phyloP scores from a whole-genome alignment of 768 basidiomycete genomes.

The Termitomyces sp. region DNA sequence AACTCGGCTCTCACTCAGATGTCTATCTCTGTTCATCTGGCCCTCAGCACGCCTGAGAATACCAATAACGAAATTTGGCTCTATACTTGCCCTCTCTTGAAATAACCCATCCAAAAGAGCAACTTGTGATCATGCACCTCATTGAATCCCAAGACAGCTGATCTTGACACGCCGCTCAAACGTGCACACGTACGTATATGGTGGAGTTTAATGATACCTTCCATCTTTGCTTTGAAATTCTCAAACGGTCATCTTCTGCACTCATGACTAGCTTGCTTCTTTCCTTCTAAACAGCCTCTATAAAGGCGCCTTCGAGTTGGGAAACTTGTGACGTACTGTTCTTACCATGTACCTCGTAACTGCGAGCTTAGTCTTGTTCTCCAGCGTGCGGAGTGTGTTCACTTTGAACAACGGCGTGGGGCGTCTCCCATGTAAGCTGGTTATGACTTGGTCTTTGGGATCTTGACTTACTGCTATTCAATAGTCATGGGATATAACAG shows the following conservation, averaged over 20 bases:
- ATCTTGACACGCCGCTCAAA: neutral
- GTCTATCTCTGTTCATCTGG: too few relatives aligned
- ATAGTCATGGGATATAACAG: conserved; percentile 66
- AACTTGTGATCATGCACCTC: neutral
- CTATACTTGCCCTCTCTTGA: neutral
- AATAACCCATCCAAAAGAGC: neutral
- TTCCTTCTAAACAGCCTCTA: neutral
- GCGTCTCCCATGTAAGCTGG: conserved; percentile 33
- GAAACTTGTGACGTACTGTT: neutral
- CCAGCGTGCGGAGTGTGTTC: neutral
- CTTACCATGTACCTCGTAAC: neutral
- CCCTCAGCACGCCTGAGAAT: neutral
- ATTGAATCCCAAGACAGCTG: neutral
- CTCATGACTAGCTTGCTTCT: neutral
- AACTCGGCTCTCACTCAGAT: too few relatives aligned
- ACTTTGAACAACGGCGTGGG: conserved; percentile 29
- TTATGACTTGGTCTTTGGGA: neutral
- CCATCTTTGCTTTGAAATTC: neutral
- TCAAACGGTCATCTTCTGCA: neutral
- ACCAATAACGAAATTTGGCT: neutral
- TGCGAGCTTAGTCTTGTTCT: neutral
- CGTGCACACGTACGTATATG: neutral
- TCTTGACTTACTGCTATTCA: neutral
- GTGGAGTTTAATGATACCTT: neutral
- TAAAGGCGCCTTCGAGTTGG: neutral